phyloP scores from a whole-genome alignment of 225 moss, liverwort and hornwort genomes.

The Ulota crispa region DNA sequence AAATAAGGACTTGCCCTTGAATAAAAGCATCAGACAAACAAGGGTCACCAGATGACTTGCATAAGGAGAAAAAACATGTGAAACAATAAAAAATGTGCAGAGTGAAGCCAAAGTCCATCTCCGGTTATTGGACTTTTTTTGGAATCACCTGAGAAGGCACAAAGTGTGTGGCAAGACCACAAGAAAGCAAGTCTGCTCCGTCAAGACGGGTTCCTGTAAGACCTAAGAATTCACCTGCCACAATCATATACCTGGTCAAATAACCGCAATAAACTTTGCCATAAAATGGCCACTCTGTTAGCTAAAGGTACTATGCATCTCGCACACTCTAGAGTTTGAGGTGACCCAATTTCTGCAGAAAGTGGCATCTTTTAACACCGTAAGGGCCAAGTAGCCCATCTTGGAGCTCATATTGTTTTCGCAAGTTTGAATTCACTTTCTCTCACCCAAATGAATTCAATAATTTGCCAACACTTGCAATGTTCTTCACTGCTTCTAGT shows the following conservation, averaged over 20 bases:
- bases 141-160: slow-evolving; percentile 79
- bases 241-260: slow-evolving; percentile 22
- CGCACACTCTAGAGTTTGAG: neutral
- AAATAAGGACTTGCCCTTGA: neutral
- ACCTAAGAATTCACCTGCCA: slow-evolving; percentile 90
- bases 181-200: slow-evolving; percentile 93
- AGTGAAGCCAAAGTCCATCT: neutral
- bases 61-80: neutral
- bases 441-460: neutral
- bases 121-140: neutral
- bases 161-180: slow-evolving; percentile 94
- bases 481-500: neutral
- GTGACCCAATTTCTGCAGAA: neutral
- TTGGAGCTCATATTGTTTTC: neutral
- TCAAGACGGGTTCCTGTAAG: slow-evolving; percentile 88
- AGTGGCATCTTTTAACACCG: neutral
- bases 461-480: neutral
- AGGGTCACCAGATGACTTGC: neutral
- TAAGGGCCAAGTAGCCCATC: neutral
- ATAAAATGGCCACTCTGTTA: neutral
- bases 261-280: neutral
- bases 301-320: neutral
- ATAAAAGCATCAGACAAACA: neutral
- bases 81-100: neutral
- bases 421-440: neutral